Conservation (phyloP, 495 filamentous ascomycete genomes). For the Pseudoneurospora amorphoporcata region DNA sequence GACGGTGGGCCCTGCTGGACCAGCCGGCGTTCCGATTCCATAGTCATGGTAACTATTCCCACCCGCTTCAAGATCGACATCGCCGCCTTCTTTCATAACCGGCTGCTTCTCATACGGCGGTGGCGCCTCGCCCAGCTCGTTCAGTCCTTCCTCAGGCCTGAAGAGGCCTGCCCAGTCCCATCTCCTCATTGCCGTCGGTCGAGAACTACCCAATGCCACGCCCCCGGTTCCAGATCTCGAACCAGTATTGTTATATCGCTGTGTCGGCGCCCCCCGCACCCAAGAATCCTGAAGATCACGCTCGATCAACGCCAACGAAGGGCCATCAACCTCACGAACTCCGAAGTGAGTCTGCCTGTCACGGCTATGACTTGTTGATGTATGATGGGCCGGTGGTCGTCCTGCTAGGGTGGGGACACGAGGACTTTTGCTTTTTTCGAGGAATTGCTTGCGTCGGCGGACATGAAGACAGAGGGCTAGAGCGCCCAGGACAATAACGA, state of each 20-base stretch:
- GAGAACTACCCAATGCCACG: not conserved
- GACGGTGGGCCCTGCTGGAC: not conserved
- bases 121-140: slow-evolving; percentile 49
- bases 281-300: slow-evolving; percentile 19
- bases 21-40: not conserved
- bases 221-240: not conserved
- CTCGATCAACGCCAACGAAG: slow-evolving; percentile 7
- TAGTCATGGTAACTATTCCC: not conserved
- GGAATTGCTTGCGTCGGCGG: slow-evolving; percentile 3
- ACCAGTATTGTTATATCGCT: not conserved
- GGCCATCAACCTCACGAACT: not conserved
- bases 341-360: not conserved
- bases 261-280: slow-evolving; percentile 10
- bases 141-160: slow-evolving; percentile 37
- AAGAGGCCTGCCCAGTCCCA: slow-evolving; percentile 5
- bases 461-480: slow-evolving; percentile 10
- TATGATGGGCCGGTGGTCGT: not conserved
- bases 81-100: not conserved
- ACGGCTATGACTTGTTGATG: not conserved
- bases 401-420: not conserved
- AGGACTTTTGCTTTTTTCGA: not conserved
- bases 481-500: slow-evolving; percentile 7
- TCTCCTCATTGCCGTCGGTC: not conserved
- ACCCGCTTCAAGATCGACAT: not conserved
- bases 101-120: slow-evolving; percentile 36